These are phyloP conservation scores for Leonotis leonurus DNA, from an alignment of 257 asterid genomes.

Conservation along the genomic window DNA sequence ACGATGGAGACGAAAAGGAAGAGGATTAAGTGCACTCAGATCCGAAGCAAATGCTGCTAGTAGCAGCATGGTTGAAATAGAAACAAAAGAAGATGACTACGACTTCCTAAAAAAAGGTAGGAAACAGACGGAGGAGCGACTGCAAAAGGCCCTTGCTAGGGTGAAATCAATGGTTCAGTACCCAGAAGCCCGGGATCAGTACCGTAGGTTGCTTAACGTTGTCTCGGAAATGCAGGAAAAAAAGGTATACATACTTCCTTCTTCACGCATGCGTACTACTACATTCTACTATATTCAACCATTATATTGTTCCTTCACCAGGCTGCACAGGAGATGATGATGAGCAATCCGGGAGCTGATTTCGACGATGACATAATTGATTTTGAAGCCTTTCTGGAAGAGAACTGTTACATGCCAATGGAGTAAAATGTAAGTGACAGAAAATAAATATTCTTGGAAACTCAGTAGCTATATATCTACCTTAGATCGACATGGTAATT, in stretches of 20 bases:
- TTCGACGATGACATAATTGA: slow-evolving; percentile 61
- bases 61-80: slow-evolving; percentile 32
- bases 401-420: slow-evolving; percentile 51
- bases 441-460: neutral
- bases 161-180: slow-evolving; percentile 93
- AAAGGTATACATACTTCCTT: slow-evolving; percentile 38
- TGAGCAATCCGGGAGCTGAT: slow-evolving; percentile 42
- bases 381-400: slow-evolving; percentile 62
- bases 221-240: slow-evolving; percentile 81
- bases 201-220: slow-evolving; percentile 75
- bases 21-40: slow-evolving; percentile 74
- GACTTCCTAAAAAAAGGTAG: slow-evolving; percentile 83
- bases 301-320: slow-evolving; percentile 28
- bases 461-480: neutral
- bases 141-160: slow-evolving; percentile 79
- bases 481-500: slow-evolving; percentile 21
- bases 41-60: slow-evolving; percentile 49
- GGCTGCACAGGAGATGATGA: slow-evolving; percentile 44
- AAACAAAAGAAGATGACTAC: slow-evolving; percentile 67
- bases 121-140: slow-evolving; percentile 73
- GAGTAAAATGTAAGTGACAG: neutral
- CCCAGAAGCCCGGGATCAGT: slow-evolving; percentile 93
- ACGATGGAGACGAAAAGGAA: slow-evolving; percentile 85
- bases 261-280: no score
- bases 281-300: no score